These are phyloP conservation scores for Pythium pyrilobum DNA, from an alignment of 352 stramenopile species.

Conservation along the genomic window DNA sequence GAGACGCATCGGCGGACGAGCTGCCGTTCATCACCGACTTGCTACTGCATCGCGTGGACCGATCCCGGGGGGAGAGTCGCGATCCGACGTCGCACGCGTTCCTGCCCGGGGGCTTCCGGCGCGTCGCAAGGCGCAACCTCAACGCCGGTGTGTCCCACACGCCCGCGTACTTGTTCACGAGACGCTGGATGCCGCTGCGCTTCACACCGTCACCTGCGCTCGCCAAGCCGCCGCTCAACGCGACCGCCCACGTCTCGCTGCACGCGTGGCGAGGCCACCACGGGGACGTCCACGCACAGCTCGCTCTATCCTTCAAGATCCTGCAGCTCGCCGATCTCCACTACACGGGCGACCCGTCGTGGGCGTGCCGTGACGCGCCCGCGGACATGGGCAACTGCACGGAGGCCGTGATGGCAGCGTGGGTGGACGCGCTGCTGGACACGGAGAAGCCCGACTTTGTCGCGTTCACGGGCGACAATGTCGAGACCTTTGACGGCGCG, in stretches of 20 bases:
- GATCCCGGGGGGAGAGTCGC: neutral
- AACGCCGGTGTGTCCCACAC: neutral
- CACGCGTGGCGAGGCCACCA: slow-evolving; percentile 1
- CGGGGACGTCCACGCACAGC: neutral
- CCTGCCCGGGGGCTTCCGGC: slow-evolving; percentile 2
- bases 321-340: slow-evolving; percentile 53
- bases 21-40: slow-evolving; percentile 7
- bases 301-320: slow-evolving; percentile 35
- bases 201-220: neutral
- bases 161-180: neutral
- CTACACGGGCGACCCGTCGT: slow-evolving; percentile 36
- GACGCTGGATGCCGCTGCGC: no score
- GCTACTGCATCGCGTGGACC: neutral
- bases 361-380: slow-evolving; percentile 25
- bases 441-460: slow-evolving; percentile 48
- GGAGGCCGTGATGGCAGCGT: slow-evolving; percentile 34
- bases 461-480: slow-evolving; percentile 51
- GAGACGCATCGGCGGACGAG: neutral
- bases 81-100: neutral
- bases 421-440: slow-evolving; percentile 42
- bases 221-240: slow-evolving; percentile 24
- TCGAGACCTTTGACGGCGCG: slow-evolving; percentile 17
- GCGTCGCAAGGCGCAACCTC: neutral
- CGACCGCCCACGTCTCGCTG: no score
- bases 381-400: slow-evolving; percentile 22